These are phyloP conservation scores for Pythium volutum DNA, from an alignment of 352 stramenopile species.

Conservation along the genomic window DNA sequence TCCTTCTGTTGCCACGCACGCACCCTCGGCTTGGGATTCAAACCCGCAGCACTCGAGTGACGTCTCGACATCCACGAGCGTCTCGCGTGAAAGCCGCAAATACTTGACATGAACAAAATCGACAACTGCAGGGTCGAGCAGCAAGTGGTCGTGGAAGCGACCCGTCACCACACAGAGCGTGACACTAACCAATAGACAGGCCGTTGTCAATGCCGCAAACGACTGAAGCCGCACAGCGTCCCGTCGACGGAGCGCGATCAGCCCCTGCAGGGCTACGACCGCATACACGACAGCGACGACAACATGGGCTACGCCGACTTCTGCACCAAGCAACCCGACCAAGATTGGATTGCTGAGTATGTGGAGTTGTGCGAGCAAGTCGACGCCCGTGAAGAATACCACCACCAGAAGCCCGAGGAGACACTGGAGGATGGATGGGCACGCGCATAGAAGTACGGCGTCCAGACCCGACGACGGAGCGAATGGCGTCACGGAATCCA, in stretches of 20 bases:
- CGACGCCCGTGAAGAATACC: conserved; percentile 12
- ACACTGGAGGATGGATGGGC: conserved; percentile 15
- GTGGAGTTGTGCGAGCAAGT: conserved; percentile 21
- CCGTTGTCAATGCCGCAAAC: conserved; percentile 9
- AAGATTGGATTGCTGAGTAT: conserved; percentile 23
- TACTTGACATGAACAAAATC: conserved; percentile 22
- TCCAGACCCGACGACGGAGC: conserved; percentile 8
- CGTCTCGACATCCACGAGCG: conserved; percentile 27
- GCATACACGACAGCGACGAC: not conserved
- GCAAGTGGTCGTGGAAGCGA: conserved; percentile 18
- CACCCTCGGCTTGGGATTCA: conserved; percentile 11
- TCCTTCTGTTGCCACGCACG: not conserved
- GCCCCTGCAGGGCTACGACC: conserved; percentile 4
- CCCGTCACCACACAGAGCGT: conserved; percentile 10
- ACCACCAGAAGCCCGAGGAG: conserved; percentile 2
- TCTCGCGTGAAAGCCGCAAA: conserved; percentile 17
- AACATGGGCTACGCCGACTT: conserved; percentile 14
- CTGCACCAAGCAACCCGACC: conserved; percentile 14
- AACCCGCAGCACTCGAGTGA: conserved; percentile 34
- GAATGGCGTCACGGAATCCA: not conserved
- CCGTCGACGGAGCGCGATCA: not conserved
- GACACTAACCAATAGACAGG: conserved; percentile 3
- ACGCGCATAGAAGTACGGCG: conserved; percentile 7
- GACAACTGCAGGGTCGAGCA: conserved; percentile 20
- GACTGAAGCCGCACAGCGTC: conserved; percentile 13